Percentiles rank a stretch among this genome's conserved stretches.
Evolutionary conservation across 1,284 basidiomycete genomes (phyloP).

Genomic region (Ceratobasidium sp.): DNA sequence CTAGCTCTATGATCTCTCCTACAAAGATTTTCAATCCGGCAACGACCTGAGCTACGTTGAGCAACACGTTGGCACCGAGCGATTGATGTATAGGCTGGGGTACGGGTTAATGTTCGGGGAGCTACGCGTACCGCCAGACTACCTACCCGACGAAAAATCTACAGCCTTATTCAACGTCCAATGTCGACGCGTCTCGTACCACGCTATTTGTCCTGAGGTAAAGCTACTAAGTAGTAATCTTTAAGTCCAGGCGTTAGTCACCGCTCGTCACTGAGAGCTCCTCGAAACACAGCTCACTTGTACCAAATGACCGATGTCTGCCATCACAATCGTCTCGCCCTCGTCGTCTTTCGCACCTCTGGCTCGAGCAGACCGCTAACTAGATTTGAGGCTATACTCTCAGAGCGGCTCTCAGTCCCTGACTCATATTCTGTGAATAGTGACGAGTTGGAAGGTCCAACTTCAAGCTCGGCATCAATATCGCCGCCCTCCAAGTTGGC

Average conservation of each 20-base stretch:
- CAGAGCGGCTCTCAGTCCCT: slow-evolving; percentile 39
- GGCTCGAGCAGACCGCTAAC: slow-evolving; percentile 61
- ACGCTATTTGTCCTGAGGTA: slow-evolving; percentile 83
- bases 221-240: slow-evolving; percentile 91
- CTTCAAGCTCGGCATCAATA: slow-evolving; percentile 35
- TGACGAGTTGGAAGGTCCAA: slow-evolving; percentile 18
- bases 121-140: background rate
- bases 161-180: slow-evolving; percentile 87
- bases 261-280: no score
- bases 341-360: slow-evolving; percentile 73
- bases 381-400: slow-evolving; percentile 23
- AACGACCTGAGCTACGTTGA: slow-evolving; percentile 87
- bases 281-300: no score
- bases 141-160: slow-evolving; percentile 79
- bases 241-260: no score
- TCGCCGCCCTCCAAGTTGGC: slow-evolving; percentile 35
- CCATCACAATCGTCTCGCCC: slow-evolving; percentile 79
- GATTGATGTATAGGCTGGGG: slow-evolving; percentile 65
- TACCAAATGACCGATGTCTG: slow-evolving; percentile 85
- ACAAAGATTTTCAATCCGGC: slow-evolving; percentile 96
- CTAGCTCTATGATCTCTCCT: slow-evolving; percentile 91
- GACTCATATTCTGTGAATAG: slow-evolving; percentile 26
- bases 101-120: background rate
- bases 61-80: slow-evolving; percentile 82
- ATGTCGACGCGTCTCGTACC: slow-evolving; percentile 88